phyloP scores from a whole-genome alignment of 164 flowering plant species.

The Stephania cephalantha region DNA sequence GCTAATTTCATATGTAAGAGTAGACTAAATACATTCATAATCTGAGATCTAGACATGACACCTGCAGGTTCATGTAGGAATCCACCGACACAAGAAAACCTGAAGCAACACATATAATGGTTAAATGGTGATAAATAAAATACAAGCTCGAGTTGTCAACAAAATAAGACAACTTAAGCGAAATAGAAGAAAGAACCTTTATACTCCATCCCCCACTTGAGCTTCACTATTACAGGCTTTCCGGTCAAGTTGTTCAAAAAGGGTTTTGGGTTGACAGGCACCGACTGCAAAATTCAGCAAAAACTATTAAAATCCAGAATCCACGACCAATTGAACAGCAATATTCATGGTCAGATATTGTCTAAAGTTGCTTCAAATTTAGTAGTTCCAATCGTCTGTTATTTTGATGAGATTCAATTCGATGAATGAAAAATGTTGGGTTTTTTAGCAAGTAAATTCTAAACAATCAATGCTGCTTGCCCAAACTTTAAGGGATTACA shows the following conservation, averaged over 20 bases:
- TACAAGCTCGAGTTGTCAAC: background rate
- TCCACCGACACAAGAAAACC: slow-evolving; percentile 90
- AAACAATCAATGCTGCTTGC: no score
- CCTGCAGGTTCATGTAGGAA: slow-evolving; percentile 71
- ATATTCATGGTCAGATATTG: no score
- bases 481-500: no score
- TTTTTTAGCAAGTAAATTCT: no score
- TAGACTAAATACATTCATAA: background rate
- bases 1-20: background rate
- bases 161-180: background rate
- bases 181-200: slow-evolving; percentile 43
- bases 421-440: no score
- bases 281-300: background rate
- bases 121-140: background rate
- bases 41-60: background rate
- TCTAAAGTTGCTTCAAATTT: no score
- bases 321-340: no score
- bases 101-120: slow-evolving; percentile 18
- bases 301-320: background rate
- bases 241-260: slow-evolving; percentile 95
- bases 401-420: no score
- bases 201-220: slow-evolving; percentile 99
- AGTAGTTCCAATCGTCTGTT: no score
- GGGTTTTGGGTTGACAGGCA: slow-evolving; percentile 93
- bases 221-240: slow-evolving; percentile 85